Conservation (phyloP, 768 basidiomycete genomes). For the Lentinula aciculospora region DNA sequence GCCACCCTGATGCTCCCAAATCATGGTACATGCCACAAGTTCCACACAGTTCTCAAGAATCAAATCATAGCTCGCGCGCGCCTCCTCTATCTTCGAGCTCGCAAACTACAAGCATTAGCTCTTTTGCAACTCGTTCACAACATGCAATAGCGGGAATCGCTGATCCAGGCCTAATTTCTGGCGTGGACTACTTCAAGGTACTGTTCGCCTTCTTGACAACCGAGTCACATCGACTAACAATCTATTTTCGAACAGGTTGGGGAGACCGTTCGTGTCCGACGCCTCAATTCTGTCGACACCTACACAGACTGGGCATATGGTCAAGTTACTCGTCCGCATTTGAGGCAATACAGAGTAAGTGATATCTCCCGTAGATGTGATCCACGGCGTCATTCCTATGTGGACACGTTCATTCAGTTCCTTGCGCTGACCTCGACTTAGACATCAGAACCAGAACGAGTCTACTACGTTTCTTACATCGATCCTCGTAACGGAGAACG, state of each 20-base stretch:
- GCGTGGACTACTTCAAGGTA: conserved; percentile 3
- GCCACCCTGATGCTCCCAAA: not conserved
- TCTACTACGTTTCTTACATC: not conserved
- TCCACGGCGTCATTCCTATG: too few species aligned
- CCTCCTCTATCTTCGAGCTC: not conserved
- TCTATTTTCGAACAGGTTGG: not conserved
- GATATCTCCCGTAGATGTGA: not conserved
- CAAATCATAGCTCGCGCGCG: not conserved
- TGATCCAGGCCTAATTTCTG: not conserved
- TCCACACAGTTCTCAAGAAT: not conserved
- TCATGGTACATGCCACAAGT: not conserved
- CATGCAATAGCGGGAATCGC: not conserved
- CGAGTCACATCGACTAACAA: too few species aligned
- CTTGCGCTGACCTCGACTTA: not conserved
- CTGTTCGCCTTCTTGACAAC: not conserved
- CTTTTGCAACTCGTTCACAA: not conserved
- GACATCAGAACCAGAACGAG: not conserved
- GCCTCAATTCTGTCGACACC: not conserved
- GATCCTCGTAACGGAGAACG: not conserved
- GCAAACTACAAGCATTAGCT: not conserved
- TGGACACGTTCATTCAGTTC: too few species aligned
- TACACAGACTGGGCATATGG: conserved; percentile 4
- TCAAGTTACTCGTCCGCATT: not conserved
- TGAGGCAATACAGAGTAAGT: not conserved
- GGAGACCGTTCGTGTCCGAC: not conserved